Percentiles rank a stretch among this genome's conserved stretches.
These are phyloP conservation scores for Mantamonas sphyraenae DNA, from an alignment of 78 protist species.

Conservation along the genomic window DNA sequence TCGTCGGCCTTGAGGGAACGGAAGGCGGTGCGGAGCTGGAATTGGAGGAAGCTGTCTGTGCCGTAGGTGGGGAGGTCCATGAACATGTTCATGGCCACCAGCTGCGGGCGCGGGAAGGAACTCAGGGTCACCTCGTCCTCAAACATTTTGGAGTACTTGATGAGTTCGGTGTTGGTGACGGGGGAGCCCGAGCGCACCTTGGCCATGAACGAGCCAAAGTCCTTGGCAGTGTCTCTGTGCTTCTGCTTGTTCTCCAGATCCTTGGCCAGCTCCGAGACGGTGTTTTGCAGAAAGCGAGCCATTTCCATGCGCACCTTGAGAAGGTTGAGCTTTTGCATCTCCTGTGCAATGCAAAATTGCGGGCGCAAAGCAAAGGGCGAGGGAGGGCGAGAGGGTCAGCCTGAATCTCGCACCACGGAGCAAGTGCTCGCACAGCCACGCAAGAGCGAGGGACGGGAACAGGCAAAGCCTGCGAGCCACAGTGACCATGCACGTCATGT, in stretches of 20 bases:
- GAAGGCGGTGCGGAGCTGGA: conserved; percentile 2
- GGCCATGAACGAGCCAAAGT: neutral
- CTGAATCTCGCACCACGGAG: no score
- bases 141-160: conserved; percentile 50
- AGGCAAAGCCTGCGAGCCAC: no score
- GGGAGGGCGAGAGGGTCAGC: no score
- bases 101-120: conserved; percentile 53
- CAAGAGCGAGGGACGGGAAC: no score
- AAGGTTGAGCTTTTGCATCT: conserved; percentile 21
- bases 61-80: conserved; percentile 18
- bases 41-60: neutral
- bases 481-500: no score
- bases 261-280: conserved; percentile 34
- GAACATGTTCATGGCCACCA: conserved; percentile 52
- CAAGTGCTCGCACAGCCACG: no score
- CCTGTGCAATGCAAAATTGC: no score
- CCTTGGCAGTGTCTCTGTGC: conserved; percentile 4
- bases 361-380: no score
- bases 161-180: conserved; percentile 40
- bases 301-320: conserved; percentile 42
- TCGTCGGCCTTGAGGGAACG: conserved; percentile 1
- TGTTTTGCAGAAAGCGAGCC: conserved; percentile 49
- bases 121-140: conserved; percentile 75
- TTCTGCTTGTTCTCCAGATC: neutral
- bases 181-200: conserved; percentile 35